Evolutionary conservation across 768 basidiomycete genomes (phyloP).

Genomic region (Termitomyces sp.): DNA sequence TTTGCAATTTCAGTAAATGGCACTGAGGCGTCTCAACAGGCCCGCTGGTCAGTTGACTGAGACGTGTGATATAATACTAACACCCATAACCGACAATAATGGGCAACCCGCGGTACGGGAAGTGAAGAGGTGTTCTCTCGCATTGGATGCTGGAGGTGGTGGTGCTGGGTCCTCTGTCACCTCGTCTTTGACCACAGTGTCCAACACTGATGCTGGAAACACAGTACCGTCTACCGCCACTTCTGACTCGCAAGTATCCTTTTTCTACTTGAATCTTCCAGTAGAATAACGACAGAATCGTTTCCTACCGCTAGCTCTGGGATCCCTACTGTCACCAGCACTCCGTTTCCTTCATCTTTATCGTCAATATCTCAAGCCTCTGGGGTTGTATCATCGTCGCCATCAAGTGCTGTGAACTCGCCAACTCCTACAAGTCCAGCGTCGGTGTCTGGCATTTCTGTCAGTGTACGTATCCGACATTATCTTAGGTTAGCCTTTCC

Average conservation of each 20-base stretch:
- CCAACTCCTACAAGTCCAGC: background rate
- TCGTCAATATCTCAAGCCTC: conserved; percentile 3
- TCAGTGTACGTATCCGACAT: conserved; percentile 9
- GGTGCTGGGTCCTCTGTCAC: conserved; percentile 7
- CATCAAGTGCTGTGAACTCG: background rate
- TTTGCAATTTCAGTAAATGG: background rate
- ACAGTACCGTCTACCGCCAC: conserved; percentile 6
- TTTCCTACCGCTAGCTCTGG: background rate
- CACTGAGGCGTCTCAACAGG: conserved; percentile 25
- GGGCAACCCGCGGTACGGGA: conserved; percentile 48
- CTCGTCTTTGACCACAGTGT: conserved; percentile 13
- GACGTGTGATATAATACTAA: conserved; percentile 56
- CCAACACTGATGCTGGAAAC: conserved; percentile 3
- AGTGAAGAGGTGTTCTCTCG: conserved; percentile 45
- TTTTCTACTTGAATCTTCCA: background rate
- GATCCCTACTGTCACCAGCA: conserved; percentile 7
- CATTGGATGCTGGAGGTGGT: conserved; percentile 19
- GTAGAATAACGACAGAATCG: background rate
- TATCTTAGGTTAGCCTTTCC: background rate
- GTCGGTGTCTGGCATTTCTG: conserved; percentile 5
- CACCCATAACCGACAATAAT: conserved; percentile 42
- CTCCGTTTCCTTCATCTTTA: conserved; percentile 11
- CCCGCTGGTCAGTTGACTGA: conserved; percentile 45
- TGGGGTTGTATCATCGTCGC: background rate
- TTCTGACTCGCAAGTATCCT: background rate